phyloP scores from a whole-genome alignment of 495 filamentous ascomycete genomes.

The Penicillium antarcticum region DNA sequence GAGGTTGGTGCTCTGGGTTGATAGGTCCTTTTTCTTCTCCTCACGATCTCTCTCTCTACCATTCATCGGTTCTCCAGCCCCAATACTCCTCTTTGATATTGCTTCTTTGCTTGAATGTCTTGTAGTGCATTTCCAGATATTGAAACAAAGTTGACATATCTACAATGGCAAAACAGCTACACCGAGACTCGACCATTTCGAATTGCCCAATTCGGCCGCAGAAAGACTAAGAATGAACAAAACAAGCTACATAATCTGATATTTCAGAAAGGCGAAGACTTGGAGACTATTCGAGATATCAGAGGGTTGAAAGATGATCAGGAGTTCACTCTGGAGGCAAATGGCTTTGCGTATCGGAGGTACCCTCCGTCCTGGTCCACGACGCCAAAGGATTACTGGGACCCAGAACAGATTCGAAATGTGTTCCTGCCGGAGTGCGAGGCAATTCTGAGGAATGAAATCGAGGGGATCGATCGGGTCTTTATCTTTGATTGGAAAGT shows the following conservation, averaged over 20 bases:
- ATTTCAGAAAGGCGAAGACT: background rate
- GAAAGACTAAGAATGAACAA: background rate
- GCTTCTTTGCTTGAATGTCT: background rate
- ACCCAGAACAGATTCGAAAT: slow-evolving; percentile 9
- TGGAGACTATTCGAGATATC: too few species aligned
- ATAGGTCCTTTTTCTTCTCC: too few species aligned
- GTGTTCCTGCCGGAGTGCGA: slow-evolving; percentile 23
- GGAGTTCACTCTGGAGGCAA: background rate
- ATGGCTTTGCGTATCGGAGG: slow-evolving; percentile 1
- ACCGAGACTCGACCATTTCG: slow-evolving; percentile 7
- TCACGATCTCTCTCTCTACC: too few species aligned
- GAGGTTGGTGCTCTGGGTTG: too few species aligned
- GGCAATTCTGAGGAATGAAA: slow-evolving; percentile 13
- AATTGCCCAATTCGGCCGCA: background rate
- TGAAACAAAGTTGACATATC: slow-evolving; percentile 5
- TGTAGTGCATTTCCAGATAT: slow-evolving; percentile 3
- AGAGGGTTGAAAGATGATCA: background rate
- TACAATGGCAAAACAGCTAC: slow-evolving; percentile 11
- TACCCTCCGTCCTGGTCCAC: background rate
- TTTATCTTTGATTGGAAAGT: slow-evolving; percentile 31
- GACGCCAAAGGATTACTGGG: background rate
- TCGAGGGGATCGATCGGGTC: slow-evolving; percentile 20
- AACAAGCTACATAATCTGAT: background rate
- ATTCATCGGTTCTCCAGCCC: too few species aligned
- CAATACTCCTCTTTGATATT: too few species aligned